phyloP scores from a whole-genome alignment of 306 rosid genomes.

The Trifolium dubium region DNA sequence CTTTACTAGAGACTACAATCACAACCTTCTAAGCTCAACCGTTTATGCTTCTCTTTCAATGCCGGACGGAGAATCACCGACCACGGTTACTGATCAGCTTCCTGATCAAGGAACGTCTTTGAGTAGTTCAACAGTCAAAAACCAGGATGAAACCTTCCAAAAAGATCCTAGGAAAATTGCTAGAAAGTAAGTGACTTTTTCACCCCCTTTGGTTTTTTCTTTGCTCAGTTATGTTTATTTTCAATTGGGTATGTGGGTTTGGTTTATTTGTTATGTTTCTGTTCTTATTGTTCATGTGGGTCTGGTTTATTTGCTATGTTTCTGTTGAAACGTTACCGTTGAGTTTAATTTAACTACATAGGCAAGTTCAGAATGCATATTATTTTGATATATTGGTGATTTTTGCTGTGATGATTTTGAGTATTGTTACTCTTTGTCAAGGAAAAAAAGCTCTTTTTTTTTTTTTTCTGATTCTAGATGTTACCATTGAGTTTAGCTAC shows the following conservation, averaged over 20 bases:
- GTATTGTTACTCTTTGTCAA: neutral
- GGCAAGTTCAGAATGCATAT: no score
- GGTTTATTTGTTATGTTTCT: neutral
- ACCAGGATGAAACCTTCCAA: conserved; percentile 40
- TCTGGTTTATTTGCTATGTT: neutral
- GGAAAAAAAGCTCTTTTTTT: no score
- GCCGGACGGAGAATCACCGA: no score
- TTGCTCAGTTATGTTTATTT: neutral
- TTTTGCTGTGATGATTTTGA: conserved; percentile 9
- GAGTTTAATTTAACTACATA: no score
- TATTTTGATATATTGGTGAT: conserved; percentile 4
- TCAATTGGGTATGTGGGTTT: conserved; percentile 20
- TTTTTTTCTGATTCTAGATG: no score
- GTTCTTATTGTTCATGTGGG: neutral
- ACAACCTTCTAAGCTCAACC: no score
- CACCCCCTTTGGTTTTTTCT: neutral
- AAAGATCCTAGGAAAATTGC: conserved; percentile 75
- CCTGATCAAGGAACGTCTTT: no score
- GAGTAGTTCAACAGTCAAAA: conserved; percentile 29
- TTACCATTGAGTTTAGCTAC: no score
- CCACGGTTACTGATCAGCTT: no score
- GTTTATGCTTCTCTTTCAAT: no score
- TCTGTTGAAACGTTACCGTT: no score
- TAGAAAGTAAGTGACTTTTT: conserved; percentile 57
- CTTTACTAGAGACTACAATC: no score